Percentiles rank a stretch among this genome's conserved stretches.
Evolutionary conservation across 2,329 filamentous ascomycete genomes (phyloP).

Genomic region (Penicillium sp.): DNA sequence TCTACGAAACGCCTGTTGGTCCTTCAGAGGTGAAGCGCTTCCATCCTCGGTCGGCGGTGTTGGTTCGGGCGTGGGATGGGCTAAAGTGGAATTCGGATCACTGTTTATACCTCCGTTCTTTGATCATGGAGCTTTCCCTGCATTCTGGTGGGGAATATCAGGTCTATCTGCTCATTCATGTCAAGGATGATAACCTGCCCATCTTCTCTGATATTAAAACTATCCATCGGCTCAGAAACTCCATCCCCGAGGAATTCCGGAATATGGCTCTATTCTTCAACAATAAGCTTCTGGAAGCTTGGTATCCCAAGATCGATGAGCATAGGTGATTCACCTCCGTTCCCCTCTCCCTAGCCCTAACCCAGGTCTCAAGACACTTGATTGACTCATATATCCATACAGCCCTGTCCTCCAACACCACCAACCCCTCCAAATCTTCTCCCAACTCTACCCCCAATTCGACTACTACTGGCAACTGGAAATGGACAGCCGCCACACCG

Average conservation of each 20-base stretch:
- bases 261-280: conserved; percentile 38
- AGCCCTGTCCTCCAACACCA: conserved; percentile 47
- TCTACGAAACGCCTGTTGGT: conserved; percentile 1
- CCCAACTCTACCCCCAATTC: conserved; percentile 61
- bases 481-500: conserved; percentile 63
- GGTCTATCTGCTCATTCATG: conserved; percentile 73
- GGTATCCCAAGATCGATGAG: conserved; percentile 30
- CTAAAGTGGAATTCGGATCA: conserved; percentile 77
- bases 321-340: conserved; percentile 23
- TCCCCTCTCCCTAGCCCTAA: not conserved
- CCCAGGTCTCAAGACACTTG: not conserved
- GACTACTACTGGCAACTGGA: conserved; percentile 69
- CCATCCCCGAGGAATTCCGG: conserved; percentile 33
- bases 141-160: conserved; percentile 72
- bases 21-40: conserved; percentile 10
- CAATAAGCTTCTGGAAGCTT: conserved; percentile 26
- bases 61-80: conserved; percentile 78
- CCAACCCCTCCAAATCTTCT: conserved; percentile 59
- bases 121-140: conserved; percentile 74
- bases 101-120: conserved; percentile 73
- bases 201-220: conserved; percentile 68
- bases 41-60: conserved; percentile 62
- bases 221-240: conserved; percentile 55
- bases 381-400: not conserved
- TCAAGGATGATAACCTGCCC: conserved; percentile 67